Percentiles rank a stretch among this genome's conserved stretches.
phyloP scores from a whole-genome alignment of 2,329 filamentous ascomycete species.

The Lecanosticta acicola region DNA sequence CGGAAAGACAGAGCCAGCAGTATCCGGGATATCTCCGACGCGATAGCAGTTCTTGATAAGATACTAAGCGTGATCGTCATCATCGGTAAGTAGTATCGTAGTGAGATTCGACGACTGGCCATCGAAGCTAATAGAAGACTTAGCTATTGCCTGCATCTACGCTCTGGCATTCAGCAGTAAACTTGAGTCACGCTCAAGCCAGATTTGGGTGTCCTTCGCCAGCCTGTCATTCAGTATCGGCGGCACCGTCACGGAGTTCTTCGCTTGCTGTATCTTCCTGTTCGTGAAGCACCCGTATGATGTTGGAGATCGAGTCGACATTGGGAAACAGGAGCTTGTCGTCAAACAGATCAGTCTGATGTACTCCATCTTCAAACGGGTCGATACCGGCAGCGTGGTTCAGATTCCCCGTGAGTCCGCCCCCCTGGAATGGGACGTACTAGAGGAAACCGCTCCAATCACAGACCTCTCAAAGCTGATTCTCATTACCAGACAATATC shows the following conservation, averaged over 20 bases:
- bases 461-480: too few species aligned
- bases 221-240: slow-evolving; percentile 82
- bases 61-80: slow-evolving; percentile 29
- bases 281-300: slow-evolving; percentile 98
- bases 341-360: slow-evolving; percentile 32
- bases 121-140: too few species aligned
- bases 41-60: slow-evolving; percentile 33
- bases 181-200: slow-evolving; percentile 22
- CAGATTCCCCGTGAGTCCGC: slow-evolving; percentile 36
- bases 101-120: too few species aligned
- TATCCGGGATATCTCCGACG: slow-evolving; percentile 33
- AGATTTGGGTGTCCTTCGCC: slow-evolving; percentile 21
- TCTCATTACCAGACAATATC: too few species aligned
- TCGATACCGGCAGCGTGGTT: slow-evolving; percentile 26
- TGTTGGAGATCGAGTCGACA: slow-evolving; percentile 29
- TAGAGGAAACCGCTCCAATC: too few species aligned
- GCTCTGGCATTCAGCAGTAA: slow-evolving; percentile 30
- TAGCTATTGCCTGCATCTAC: slow-evolving; percentile 33
- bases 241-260: slow-evolving; percentile 84
- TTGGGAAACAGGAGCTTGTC: slow-evolving; percentile 24
- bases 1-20: slow-evolving; percentile 29
- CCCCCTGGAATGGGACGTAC: too few species aligned
- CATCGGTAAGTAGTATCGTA: too few species aligned
- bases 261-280: slow-evolving; percentile 95
- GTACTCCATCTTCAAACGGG: slow-evolving; percentile 31